Base-by-base conservation (phyloP, 1,139 yeast species). In the Yamadazyma dendronema region DNA sequence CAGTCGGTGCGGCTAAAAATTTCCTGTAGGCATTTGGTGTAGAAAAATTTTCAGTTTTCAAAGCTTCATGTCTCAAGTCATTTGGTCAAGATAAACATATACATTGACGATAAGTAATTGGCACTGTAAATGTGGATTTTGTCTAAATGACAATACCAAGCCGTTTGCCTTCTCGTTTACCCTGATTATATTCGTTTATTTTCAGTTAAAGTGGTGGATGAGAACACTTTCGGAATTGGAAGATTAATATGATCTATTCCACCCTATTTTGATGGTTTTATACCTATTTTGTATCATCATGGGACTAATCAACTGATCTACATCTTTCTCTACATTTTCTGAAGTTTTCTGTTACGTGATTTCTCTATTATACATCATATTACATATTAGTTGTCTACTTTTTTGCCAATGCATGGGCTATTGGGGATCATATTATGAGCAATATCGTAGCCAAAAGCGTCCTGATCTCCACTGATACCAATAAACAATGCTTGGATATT, bases 161-260 rank as follows among this genome's bases (percentile, higher is more conserved):
- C 33, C 52, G 50, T 42, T 64, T 58, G 75, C 75, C 75, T 68
- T 69, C 74, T 65, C 74, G 59, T 65, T 52, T 57, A 59, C 72
- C 74, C 77, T 71, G 75, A 60, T 59, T 52, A 66, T 68, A 71
- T 71, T 71, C 77, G 74, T 52, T 71, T 71, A 68, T 66, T 61
- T 63, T 60, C 74, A 70, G 76, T 68, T 67, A 70, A 71, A 68
- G 49, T 70, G 75, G 74, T 63, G 38, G 43, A 62, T 48, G 74
- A 60, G 74, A 67, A 67, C 64, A 67, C 73, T 68, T 64, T 65
- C 70, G 73, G 65, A 46, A 52, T 60, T 64, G 75, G 72, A 56
- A 67, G 42, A 68, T 39, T 46, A 58, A 43, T 12, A 12, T 36
- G 75, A 55, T 71, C 75, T 60, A 59, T 72, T 71, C 77, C 77